Evolutionary conservation across 2,329 filamentous ascomycete species (phyloP).

Genomic region (Aaosphaeria pasadenensis): DNA sequence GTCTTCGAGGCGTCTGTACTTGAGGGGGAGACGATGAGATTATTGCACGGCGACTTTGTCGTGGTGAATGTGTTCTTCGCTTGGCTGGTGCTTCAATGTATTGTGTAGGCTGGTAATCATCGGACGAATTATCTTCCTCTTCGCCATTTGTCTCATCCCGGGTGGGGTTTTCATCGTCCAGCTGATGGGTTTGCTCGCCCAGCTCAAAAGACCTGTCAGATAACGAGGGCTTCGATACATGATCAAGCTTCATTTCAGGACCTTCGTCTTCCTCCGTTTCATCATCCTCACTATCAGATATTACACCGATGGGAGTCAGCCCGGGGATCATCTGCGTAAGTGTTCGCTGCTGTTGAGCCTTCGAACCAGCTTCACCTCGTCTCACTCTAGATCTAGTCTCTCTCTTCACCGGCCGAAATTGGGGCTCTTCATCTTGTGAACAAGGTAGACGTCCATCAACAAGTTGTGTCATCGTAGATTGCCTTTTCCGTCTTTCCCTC

Average conservation of each 20-base stretch:
- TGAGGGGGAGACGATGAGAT: not conserved
- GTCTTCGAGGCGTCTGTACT: slow-evolving; percentile 1
- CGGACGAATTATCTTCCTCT: slow-evolving; percentile 6
- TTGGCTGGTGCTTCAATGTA: slow-evolving; percentile 18
- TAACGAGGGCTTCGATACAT: not conserved
- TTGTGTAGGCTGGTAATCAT: slow-evolving; percentile 27
- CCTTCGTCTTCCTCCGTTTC: slow-evolving; percentile 7
- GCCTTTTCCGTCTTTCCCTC: slow-evolving; percentile 15
- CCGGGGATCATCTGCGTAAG: slow-evolving; percentile 35
- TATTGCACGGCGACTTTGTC: not conserved
- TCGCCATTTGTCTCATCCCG: slow-evolving; percentile 1
- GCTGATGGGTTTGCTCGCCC: not conserved
- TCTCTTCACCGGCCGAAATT: slow-evolving; percentile 21
- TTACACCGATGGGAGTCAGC: slow-evolving; percentile 11
- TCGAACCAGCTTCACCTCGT: slow-evolving; percentile 7
- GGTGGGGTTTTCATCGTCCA: not conserved
- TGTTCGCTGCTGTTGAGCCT: slow-evolving; percentile 24
- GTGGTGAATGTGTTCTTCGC: slow-evolving; percentile 10
- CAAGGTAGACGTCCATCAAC: slow-evolving; percentile 20
- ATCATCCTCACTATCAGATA: slow-evolving; percentile 17
- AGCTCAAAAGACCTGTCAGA: slow-evolving; percentile 10
- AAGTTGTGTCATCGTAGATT: slow-evolving; percentile 37
- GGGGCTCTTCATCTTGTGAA: slow-evolving; percentile 16
- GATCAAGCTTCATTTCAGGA: not conserved
- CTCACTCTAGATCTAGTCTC: slow-evolving; percentile 18